phyloP scores from a whole-genome alignment of 225 moss, liverwort and hornwort species.

The Antitrichia curtipendula region DNA sequence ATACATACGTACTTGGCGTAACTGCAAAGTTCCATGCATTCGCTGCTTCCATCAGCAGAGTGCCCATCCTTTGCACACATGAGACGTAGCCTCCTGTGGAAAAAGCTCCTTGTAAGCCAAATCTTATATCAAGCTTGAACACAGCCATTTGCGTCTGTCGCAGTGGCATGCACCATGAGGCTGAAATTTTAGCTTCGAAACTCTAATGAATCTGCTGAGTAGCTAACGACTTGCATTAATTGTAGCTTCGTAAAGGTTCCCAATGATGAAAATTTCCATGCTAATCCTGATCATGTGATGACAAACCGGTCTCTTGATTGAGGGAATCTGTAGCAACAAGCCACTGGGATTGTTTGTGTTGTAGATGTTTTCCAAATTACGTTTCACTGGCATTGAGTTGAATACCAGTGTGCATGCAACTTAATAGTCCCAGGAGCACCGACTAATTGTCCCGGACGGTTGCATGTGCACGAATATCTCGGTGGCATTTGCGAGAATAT shows the following conservation, averaged over 20 bases:
- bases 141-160: not conserved
- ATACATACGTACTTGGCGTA: no score
- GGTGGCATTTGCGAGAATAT: not conserved
- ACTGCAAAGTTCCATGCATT: slow-evolving; percentile 23
- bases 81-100: not conserved
- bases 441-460: not conserved
- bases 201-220: not conserved
- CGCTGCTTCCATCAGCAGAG: not conserved
- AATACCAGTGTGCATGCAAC: not conserved
- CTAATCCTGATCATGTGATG: slow-evolving; percentile 13
- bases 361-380: no score
- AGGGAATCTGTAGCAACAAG: not conserved
- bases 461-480: not conserved
- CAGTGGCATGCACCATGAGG: not conserved
- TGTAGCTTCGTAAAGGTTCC: not conserved
- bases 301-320: not conserved
- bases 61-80: slow-evolving; percentile 24
- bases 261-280: not conserved
- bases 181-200: not conserved
- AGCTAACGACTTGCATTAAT: no score
- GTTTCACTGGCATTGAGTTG: not conserved
- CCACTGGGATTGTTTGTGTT: not conserved
- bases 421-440: not conserved
- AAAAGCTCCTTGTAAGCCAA: not conserved
- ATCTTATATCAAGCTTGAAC: not conserved